These are phyloP conservation scores for Rhodotorula sp. DNA, from an alignment of 1,284 basidiomycete genomes.

Conservation along the genomic window DNA sequence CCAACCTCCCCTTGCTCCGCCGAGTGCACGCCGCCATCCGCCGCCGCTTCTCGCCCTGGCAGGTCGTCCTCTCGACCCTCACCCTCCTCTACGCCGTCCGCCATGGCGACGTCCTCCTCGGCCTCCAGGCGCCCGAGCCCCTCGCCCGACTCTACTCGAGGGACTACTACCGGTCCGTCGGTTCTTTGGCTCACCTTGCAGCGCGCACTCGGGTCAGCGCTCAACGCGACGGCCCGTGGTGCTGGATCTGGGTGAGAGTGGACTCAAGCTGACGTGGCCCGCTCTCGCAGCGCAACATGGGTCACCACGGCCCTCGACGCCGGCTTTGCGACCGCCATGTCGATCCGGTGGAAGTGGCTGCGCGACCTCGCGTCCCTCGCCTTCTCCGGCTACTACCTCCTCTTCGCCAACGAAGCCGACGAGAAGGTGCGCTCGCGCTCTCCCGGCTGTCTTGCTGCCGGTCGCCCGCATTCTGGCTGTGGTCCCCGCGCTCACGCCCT, in stretches of 20 bases:
- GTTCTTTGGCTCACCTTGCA: too few species aligned
- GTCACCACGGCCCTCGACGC: conserved; percentile 91
- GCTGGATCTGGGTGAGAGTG: too few species aligned
- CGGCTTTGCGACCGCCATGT: conserved; percentile 93
- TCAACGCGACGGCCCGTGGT: neutral
- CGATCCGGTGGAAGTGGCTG: conserved; percentile 88
- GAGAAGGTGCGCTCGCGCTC: conserved; percentile 66
- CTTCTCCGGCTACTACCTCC: conserved; percentile 74
- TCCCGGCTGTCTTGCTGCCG: neutral
- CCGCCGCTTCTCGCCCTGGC: conserved; percentile 88
- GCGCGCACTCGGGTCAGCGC: neutral
- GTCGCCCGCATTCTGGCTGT: too few species aligned
- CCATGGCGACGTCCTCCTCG: conserved; percentile 76
- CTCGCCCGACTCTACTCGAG: conserved; percentile 65
- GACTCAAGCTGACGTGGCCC: neutral
- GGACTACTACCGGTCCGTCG: conserved; percentile 28
- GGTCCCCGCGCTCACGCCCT: too few species aligned
- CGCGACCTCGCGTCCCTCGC: conserved; percentile 76
- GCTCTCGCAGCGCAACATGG: conserved; percentile 78
- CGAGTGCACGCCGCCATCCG: conserved; percentile 63
- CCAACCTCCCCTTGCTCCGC: conserved; percentile 63
- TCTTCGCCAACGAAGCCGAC: conserved; percentile 89
- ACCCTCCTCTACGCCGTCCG: conserved; percentile 81
- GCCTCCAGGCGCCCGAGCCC: conserved; percentile 79
- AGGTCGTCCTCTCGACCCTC: conserved; percentile 81